A percentile compares a stretch with the other conserved stretches of the same genome.
These are phyloP conservation scores for Apostasia shenzhenica DNA, from an alignment of 106 monocot genomes.

Conservation along the genomic window DNA sequence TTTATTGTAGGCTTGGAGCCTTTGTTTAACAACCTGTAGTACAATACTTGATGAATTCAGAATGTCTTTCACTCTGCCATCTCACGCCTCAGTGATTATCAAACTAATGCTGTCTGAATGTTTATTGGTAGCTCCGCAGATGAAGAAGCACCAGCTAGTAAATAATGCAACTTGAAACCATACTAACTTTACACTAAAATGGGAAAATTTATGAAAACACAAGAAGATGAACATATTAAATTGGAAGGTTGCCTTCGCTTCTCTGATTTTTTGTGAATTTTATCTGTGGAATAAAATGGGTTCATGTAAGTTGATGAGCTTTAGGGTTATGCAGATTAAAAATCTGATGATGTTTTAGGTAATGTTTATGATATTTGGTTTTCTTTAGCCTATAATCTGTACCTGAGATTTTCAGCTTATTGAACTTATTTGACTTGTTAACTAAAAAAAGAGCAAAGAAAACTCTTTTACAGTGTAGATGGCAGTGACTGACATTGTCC, in stretches of 20 bases:
- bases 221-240: background rate
- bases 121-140: background rate
- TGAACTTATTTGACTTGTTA: too few species aligned
- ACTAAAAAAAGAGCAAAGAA: too few species aligned
- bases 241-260: background rate
- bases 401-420: too few species aligned
- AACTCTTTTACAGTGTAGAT: too few species aligned
- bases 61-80: background rate
- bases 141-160: background rate
- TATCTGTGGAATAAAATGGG: too few species aligned
- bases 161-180: background rate
- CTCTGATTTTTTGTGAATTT: background rate
- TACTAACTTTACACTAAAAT: background rate
- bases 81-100: background rate
- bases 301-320: too few species aligned
- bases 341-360: too few species aligned
- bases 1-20: background rate
- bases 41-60: too few species aligned
- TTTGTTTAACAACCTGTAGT: background rate
- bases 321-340: too few species aligned
- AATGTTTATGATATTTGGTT: too few species aligned
- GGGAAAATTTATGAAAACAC: background rate
- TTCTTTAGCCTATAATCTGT: too few species aligned
- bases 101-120: background rate
- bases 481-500: too few species aligned